A percentile compares a stretch with the other conserved stretches of the same genome.
Conservation (phyloP, 1,139 yeast genomes). For the Tardiomyces depauwii region DNA sequence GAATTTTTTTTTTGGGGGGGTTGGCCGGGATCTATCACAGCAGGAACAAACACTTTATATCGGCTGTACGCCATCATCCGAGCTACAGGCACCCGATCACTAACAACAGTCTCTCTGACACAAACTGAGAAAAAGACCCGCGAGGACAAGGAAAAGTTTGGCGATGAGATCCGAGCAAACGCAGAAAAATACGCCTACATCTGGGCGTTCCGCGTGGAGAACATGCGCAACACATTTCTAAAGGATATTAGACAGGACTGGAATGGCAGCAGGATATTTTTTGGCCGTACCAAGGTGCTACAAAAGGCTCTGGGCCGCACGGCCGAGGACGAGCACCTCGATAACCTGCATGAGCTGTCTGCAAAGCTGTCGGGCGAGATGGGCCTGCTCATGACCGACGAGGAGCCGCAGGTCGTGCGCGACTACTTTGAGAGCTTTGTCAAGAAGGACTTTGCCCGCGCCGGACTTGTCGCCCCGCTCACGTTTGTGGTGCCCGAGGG, state of each 20-base stretch:
- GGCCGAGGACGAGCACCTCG: constrained; percentile 82
- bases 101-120: constrained; percentile 60
- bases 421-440: constrained; percentile 72
- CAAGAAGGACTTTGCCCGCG: constrained; percentile 78
- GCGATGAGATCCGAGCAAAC: constrained; percentile 77
- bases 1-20: no score
- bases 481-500: constrained; percentile 85
- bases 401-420: constrained; percentile 69
- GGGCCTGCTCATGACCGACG: constrained; percentile 83
- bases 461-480: constrained; percentile 75
- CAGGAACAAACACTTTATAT: no score
- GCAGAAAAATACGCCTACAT: constrained; percentile 67
- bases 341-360: constrained; percentile 62
- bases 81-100: no score
- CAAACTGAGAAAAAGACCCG: constrained; percentile 93
- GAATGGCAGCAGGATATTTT: constrained; percentile 76
- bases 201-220: constrained; percentile 81
- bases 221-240: constrained; percentile 91
- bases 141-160: constrained; percentile 82
- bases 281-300: constrained; percentile 89
- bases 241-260: constrained; percentile 90
- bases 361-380: constrained; percentile 57
- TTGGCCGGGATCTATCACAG: no score
- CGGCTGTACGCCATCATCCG: no score
- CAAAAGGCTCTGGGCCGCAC: constrained; percentile 86